phyloP scores from a whole-genome alignment of 2,329 filamentous ascomycete species.

The Pseudogymnoascus sp. region DNA sequence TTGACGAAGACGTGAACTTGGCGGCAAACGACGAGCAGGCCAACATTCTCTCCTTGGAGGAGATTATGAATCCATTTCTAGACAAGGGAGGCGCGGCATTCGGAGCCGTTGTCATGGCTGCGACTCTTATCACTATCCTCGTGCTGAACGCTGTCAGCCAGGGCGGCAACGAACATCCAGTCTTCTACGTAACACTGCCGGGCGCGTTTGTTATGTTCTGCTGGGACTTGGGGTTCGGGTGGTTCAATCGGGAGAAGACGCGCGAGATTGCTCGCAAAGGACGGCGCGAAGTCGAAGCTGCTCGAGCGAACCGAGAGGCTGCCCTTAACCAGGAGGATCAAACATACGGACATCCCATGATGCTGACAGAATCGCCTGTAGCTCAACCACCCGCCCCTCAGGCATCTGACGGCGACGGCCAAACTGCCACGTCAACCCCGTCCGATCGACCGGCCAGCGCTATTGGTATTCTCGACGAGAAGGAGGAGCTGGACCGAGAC shows the following conservation, averaged over 20 bases:
- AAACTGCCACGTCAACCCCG: slow-evolving; percentile 15
- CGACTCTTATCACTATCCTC: slow-evolving; percentile 58
- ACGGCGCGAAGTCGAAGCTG: slow-evolving; percentile 40
- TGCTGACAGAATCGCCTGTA: slow-evolving; percentile 2
- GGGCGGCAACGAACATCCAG: slow-evolving; percentile 44
- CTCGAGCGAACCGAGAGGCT: slow-evolving; percentile 33
- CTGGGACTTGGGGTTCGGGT: slow-evolving; percentile 60
- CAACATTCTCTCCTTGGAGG: slow-evolving; percentile 56
- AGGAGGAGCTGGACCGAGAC: slow-evolving; percentile 11
- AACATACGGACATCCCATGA: neutral
- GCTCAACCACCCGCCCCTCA: slow-evolving; percentile 10
- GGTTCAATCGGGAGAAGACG: slow-evolving; percentile 55
- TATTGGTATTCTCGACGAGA: slow-evolving; percentile 16
- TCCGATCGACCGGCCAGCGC: slow-evolving; percentile 14
- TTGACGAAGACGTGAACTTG: slow-evolving; percentile 43
- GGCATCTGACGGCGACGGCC: slow-evolving; percentile 11
- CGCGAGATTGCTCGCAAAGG: slow-evolving; percentile 54
- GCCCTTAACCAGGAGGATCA: slow-evolving; percentile 9
- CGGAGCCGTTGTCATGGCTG: slow-evolving; percentile 59
- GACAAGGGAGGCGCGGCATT: slow-evolving; percentile 60
- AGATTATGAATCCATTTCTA: slow-evolving; percentile 69
- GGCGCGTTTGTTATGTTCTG: slow-evolving; percentile 61
- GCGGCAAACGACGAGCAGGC: slow-evolving; percentile 41
- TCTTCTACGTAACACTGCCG: slow-evolving; percentile 64
- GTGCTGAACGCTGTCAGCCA: slow-evolving; percentile 56